phyloP scores from a whole-genome alignment of 345 rosid species.

The Eucalyptus melliodora region DNA sequence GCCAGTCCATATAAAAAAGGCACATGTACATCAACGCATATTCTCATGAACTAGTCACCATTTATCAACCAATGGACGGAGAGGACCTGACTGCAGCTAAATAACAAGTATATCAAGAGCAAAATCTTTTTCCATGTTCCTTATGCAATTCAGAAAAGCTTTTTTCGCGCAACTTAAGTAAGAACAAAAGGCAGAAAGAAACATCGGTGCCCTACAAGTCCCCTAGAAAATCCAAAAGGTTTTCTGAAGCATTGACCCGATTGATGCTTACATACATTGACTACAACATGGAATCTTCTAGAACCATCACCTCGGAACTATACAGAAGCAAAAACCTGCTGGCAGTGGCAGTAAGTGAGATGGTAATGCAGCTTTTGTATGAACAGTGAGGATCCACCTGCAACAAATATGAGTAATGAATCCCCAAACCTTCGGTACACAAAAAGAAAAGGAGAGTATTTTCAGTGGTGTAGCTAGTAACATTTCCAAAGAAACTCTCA shows the following conservation, averaged over 20 bases:
- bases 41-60: background rate
- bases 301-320: constrained; percentile 48
- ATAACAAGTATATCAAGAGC: background rate
- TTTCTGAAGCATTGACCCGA: background rate
- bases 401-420: background rate
- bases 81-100: background rate
- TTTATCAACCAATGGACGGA: background rate
- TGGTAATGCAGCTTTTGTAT: constrained; percentile 46
- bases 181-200: background rate
- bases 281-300: background rate
- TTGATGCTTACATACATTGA: background rate
- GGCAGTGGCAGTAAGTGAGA: constrained; percentile 55
- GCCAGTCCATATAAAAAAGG: background rate
- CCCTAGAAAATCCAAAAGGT: background rate
- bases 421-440: background rate
- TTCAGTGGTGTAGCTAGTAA: background rate
- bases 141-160: background rate
- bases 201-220: background rate
- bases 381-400: constrained; percentile 99
- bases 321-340: constrained; percentile 74
- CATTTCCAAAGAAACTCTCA: background rate
- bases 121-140: background rate
- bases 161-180: background rate
- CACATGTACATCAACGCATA: background rate
- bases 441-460: background rate